These are phyloP conservation scores for Aspergillus ochraceoroseus DNA, from an alignment of 2,329 filamentous ascomycete genomes.

Conservation along the genomic window DNA sequence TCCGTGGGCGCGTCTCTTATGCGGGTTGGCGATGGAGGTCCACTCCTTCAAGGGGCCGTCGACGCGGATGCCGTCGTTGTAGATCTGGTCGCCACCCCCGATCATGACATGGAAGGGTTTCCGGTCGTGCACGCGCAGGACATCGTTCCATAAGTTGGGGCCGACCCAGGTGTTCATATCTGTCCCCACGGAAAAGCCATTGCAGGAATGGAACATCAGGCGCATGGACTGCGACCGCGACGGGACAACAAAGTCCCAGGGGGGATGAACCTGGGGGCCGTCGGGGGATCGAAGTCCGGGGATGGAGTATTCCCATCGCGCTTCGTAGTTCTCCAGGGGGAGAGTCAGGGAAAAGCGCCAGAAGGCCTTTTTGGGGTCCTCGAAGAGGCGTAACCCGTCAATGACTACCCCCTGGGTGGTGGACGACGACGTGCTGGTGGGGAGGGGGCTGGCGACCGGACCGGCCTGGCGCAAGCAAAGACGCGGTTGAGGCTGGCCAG, in stretches of 20 bases:
- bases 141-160: slow-evolving; percentile 60
- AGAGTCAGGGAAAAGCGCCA: slow-evolving; percentile 56
- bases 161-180: slow-evolving; percentile 60
- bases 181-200: slow-evolving; percentile 63
- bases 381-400: slow-evolving; percentile 54
- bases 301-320: slow-evolving; percentile 73
- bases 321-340: slow-evolving; percentile 67
- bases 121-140: slow-evolving; percentile 55
- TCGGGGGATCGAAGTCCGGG: slow-evolving; percentile 60
- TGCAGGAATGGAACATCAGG: slow-evolving; percentile 66
- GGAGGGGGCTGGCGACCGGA: slow-evolving; percentile 25
- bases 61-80: slow-evolving; percentile 74
- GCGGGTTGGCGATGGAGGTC: slow-evolving; percentile 58
- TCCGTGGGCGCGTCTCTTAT: slow-evolving; percentile 55
- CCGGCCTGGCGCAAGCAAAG: slow-evolving; percentile 49
- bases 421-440: slow-evolving; percentile 16
- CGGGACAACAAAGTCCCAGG: slow-evolving; percentile 53
- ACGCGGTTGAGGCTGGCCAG: slow-evolving; percentile 59
- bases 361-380: slow-evolving; percentile 56
- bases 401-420: slow-evolving; percentile 30
- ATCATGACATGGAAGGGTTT: slow-evolving; percentile 66
- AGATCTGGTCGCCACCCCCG: slow-evolving; percentile 84
- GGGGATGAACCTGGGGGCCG: slow-evolving; percentile 51
- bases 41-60: slow-evolving; percentile 68
- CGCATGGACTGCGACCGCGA: slow-evolving; percentile 61